Base-by-base conservation (phyloP, 2,329 filamentous ascomycete genomes). In the Botrytis cinerea region DNA sequence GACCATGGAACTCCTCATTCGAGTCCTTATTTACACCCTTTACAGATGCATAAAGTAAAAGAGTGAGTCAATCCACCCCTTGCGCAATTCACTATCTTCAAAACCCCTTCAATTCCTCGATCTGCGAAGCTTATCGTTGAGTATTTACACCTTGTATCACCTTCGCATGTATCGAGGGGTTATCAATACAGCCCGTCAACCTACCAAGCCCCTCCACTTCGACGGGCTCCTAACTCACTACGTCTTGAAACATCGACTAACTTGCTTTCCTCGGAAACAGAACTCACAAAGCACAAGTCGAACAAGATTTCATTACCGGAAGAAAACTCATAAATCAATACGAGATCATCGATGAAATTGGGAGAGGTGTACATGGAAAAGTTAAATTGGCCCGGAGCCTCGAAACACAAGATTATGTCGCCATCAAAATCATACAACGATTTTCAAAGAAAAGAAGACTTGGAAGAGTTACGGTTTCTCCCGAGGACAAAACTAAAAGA, bases 261-360 rank as follows among this genome's bases (percentile, higher is more conserved):
- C 77, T 74, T 74, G 38, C 75, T 70, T 43, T 28, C 38, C n/a
- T 14, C 35, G n/a, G 28, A 12, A 72, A 35, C 76, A 93, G 91
- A 84, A 98, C 95, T 16, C 93, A 97, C 83, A 94, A 95, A 76
- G 95, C 93, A 71, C 91, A 95, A 79, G 93, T 98, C 78, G 95
- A 98, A 80, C 91, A 95, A 75, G 94, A 98, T 82, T 89, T 89
- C 71, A 87, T 94, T 75, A 97, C 95, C 8, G 96, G 96, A 74
- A 93, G 96, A 76, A 99, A 99, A 84, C 87, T 95, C 71, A 97
- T 99, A 86, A 99, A 99, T 80, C 93, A 98, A 81, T 99, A 99
- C 84, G 94, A 98, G 83, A 93, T 99, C 78, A 92, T 98, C 77
- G 93, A 97, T 82, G 96, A 99, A 83, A 93, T 99, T 71, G 96